Evolutionary conservation across 345 rosid species (phyloP), one percentile per base, ranked within the genome.

Genomic region (Nephelium lappaceum): DNA sequence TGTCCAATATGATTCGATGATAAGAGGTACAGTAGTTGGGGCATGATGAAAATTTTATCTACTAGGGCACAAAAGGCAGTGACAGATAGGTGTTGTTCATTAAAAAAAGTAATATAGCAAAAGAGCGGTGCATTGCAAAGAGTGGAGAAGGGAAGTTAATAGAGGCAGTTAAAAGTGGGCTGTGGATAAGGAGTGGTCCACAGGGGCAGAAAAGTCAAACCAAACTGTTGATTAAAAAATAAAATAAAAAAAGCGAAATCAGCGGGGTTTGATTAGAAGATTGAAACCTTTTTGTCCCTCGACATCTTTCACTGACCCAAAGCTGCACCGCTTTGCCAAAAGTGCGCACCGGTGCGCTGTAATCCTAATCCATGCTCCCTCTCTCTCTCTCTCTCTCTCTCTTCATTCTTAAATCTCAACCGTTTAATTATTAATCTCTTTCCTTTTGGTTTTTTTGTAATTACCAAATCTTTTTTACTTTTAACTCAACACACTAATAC

Each of bases 81-180:
- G 36, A 2, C 3, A 2, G 36, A 31, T 31, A 31, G 36, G 36
- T 31, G 36, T 31, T 31, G 36, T 31, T 2, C 31, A 27, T 27
- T 27, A n/a, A 27, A 27, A 27, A 27, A 27, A 27, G 1, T 27
- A 27, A 27, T 27, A 27, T 27, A 27, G 1, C 31, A 27, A 4
- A 66, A 23, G 68, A 86, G 78, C 80, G 85, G 87, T 86, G 89
- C 83, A 84, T 86, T 76, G 78, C 86, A 81, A 60, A 71, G 61
- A 8, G 60, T 43, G 67, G 41, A 67, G 64, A n/a, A 2, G 38
- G 16, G 38, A 38, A 23, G 62, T 57, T 57, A 57, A 19, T 18
- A 16, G 45, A 72, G 81, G 78, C 79, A 36, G 82, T 83, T 81
- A 63, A 69, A 82, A 12, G 60, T 3, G 39, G 65, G 86, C 71